Percentiles rank a stretch among this genome's conserved stretches.
These are phyloP conservation scores for Saccharum officinarum DNA, from an alignment of 176 grass and related monocot species.

Conservation along the genomic window DNA sequence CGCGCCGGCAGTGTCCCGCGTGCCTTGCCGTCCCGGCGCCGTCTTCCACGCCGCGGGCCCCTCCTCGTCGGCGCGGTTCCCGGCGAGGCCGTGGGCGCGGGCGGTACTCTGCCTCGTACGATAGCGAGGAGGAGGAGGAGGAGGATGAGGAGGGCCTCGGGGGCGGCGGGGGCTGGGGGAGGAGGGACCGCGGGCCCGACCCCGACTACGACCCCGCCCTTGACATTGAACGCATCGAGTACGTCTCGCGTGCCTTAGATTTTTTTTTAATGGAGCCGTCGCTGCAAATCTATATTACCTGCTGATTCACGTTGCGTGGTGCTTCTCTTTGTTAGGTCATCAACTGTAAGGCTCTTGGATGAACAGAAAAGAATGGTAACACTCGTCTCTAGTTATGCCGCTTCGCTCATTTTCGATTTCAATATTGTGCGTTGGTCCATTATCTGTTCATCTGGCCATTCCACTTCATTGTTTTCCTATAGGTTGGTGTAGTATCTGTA, in stretches of 20 bases:
- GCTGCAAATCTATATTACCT: neutral
- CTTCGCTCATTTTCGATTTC: neutral
- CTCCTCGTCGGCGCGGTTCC: conserved; percentile 32
- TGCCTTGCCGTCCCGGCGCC: neutral
- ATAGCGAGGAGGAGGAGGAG: neutral
- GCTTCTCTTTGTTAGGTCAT: conserved; percentile 54
- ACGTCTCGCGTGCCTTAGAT: neutral
- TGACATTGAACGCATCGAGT: conserved; percentile 81
- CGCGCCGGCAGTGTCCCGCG: conserved; percentile 5
- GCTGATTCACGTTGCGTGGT: neutral
- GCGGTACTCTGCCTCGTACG: conserved; percentile 43
- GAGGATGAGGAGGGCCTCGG: conserved; percentile 37
- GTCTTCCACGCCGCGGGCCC: neutral
- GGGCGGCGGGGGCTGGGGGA: conserved; percentile 12
- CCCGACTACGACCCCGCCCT: conserved; percentile 68
- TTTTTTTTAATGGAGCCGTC: neutral
- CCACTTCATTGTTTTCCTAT: conserved; percentile 8
- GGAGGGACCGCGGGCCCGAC: conserved; percentile 50
- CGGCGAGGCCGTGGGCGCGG: conserved; percentile 4
- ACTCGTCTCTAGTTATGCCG: conserved; percentile 1
- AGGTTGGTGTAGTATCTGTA: conserved; percentile 83
- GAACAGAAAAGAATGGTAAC: conserved; percentile 86
- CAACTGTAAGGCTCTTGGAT: conserved; percentile 89
- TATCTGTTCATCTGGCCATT: neutral
- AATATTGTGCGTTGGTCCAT: neutral